phyloP scores from a whole-genome alignment of 441 rosid genomes.

The Adansonia rubrostipa region DNA sequence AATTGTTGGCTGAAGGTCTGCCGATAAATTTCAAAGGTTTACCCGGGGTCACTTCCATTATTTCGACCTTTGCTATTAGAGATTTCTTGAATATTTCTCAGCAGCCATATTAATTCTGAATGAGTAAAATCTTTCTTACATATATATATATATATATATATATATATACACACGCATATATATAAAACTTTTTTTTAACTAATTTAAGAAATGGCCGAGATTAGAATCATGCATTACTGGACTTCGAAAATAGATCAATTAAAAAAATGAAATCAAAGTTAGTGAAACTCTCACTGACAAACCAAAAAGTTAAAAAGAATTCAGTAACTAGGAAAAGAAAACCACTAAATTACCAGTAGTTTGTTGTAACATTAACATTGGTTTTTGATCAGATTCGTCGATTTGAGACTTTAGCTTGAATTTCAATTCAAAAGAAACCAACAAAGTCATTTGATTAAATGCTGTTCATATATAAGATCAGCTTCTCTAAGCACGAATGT shows the following conservation, averaged over 20 bases:
- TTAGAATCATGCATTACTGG: neutral
- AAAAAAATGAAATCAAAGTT: neutral
- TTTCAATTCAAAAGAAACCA: neutral
- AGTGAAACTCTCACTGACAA: neutral
- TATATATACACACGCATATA: too few species aligned
- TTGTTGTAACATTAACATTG: neutral
- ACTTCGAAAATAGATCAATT: neutral
- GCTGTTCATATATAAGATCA: neutral
- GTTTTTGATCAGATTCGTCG: neutral
- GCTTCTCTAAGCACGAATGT: neutral
- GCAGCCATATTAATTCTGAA: slow-evolving; percentile 1
- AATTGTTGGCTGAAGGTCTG: neutral
- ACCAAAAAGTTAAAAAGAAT: neutral
- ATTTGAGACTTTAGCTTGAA: neutral
- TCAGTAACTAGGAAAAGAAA: neutral
- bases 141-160: too few species aligned
- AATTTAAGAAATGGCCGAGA: neutral
- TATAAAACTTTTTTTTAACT: neutral
- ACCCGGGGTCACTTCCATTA: neutral
- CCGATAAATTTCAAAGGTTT: neutral
- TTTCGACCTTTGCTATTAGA: neutral
- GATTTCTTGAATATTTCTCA: neutral
- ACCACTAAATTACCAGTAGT: neutral
- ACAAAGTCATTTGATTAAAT: neutral
- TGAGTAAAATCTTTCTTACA: slow-evolving; percentile 5